phyloP scores from a whole-genome alignment of 116 monocot species.

The Zostera marina region DNA sequence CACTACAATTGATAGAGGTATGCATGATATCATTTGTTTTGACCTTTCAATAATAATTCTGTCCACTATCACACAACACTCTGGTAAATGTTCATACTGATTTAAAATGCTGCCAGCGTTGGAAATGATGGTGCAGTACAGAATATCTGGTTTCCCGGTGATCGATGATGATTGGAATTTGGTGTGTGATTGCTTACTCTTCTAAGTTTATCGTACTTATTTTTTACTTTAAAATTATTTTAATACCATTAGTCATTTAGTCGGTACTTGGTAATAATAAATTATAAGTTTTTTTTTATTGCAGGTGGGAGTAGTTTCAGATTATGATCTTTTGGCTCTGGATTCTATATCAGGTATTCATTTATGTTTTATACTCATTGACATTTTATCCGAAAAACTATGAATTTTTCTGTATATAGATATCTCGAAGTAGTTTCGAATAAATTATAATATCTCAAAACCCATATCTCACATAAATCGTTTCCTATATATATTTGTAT shows the following conservation, averaged over 20 bases:
- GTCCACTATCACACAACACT: background rate
- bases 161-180: slow-evolving; percentile 79
- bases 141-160: slow-evolving; percentile 82
- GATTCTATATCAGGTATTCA: slow-evolving; percentile 13
- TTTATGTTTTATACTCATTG: background rate
- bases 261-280: background rate
- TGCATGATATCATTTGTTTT: background rate
- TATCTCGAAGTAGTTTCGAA: too few relatives aligned
- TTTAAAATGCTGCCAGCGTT: slow-evolving; percentile 32
- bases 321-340: slow-evolving; percentile 13
- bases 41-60: background rate
- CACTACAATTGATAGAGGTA: slow-evolving; percentile 77
- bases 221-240: background rate
- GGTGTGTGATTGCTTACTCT: slow-evolving; percentile 21
- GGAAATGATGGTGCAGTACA: slow-evolving; percentile 61
- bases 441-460: too few relatives aligned
- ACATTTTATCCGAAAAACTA: too few relatives aligned
- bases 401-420: too few relatives aligned
- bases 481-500: too few relatives aligned
- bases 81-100: background rate
- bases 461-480: too few relatives aligned
- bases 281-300: background rate
- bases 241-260: background rate
- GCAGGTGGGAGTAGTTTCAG: slow-evolving; percentile 16
- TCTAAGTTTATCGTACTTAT: background rate